A percentile compares a stretch with the other conserved stretches of the same genome.
Evolutionary conservation across 306 rosid species (phyloP).

Genomic region (Citrullus mucosospermus): DNA sequence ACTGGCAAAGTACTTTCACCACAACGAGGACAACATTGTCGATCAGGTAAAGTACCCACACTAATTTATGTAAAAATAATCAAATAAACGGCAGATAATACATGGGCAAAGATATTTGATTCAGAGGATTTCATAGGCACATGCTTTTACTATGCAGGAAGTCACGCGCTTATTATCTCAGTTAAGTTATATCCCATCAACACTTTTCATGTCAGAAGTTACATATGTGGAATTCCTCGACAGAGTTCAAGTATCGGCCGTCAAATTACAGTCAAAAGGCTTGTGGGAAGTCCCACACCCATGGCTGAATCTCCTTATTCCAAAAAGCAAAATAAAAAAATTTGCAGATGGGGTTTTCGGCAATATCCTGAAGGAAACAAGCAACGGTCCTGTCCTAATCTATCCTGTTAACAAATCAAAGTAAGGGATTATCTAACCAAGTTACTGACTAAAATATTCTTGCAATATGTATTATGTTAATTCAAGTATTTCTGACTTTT

Average conservation of each 20-base stretch:
- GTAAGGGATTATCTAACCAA: constrained; percentile 15
- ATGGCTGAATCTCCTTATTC: constrained; percentile 94
- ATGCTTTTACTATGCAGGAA: constrained; percentile 43
- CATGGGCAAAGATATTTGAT: neutral
- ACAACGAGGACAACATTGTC: constrained; percentile 18
- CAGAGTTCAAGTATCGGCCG: constrained; percentile 83
- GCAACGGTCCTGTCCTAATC: constrained; percentile 82
- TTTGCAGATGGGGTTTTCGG: constrained; percentile 78
- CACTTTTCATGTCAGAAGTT: constrained; percentile 68
- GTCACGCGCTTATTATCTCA: constrained; percentile 28
- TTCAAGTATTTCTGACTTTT: constrained; percentile 2
- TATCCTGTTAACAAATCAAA: constrained; percentile 86
- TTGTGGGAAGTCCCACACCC: constrained; percentile 98
- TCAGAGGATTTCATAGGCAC: neutral
- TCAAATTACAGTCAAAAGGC: constrained; percentile 73
- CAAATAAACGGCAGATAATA: neutral
- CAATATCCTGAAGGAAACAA: constrained; percentile 55
- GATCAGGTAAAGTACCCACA: constrained; percentile 38
- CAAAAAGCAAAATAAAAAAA: constrained; percentile 60
- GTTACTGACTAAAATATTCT: neutral
- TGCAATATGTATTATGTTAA: neutral
- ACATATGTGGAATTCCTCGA: constrained; percentile 66
- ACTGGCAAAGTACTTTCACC: constrained; percentile 67
- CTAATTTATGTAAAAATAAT: neutral
- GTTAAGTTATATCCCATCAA: constrained; percentile 62